Evolutionary conservation across 208 protist genomes (phyloP), one percentile per base, ranked within the genome.

Genomic region (Leishmania martiniquensis): DNA sequence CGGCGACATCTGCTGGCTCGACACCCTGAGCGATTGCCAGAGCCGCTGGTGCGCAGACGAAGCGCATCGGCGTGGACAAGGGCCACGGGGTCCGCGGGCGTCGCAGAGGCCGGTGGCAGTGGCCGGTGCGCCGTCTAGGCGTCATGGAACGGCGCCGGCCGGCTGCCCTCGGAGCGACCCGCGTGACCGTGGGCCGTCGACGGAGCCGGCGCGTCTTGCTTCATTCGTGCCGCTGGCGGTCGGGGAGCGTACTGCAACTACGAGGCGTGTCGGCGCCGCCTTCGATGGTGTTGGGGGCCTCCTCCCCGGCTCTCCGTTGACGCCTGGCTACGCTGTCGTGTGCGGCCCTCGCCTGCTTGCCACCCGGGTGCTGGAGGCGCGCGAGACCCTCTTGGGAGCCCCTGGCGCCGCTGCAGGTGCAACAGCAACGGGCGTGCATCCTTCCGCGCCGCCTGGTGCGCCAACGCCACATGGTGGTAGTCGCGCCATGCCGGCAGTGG

Each of bases 281-380:
- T 34, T 29, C 55, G 12, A 32, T 73, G 47, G 65, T 29, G 65
- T 17, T 52, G 34, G 47, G 17, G 32, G 34, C 1, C 13, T 13
- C 15, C 39, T 32, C 37, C 17, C 34, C 25, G 22, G 42, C 13
- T 29, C 51, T 32, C 17, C 34, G 17, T 47, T 76, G 57, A n/a
- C 32, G 22, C 62, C 75, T 13, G 75, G 75, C 0, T 72, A 78
- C 65, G 47, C 66, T 2, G 75, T 66, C 10, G 25, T 78, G 3
- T 78, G 72, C 75, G 72, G 75, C 22, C 75, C 75, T 32, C 42
- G 75, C 39, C n/a, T 62, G 34, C 39, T 72, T 7, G 75, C 75
- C 0, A 54, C 75, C 5, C 44, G 63, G 2, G 75, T 78, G 45
- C 42, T 78, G n/a, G 47, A 62, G 45, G 51, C 32, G 17, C 45